These are phyloP conservation scores for Mycena maculata DNA, from an alignment of 768 basidiomycete genomes.

Conservation along the genomic window DNA sequence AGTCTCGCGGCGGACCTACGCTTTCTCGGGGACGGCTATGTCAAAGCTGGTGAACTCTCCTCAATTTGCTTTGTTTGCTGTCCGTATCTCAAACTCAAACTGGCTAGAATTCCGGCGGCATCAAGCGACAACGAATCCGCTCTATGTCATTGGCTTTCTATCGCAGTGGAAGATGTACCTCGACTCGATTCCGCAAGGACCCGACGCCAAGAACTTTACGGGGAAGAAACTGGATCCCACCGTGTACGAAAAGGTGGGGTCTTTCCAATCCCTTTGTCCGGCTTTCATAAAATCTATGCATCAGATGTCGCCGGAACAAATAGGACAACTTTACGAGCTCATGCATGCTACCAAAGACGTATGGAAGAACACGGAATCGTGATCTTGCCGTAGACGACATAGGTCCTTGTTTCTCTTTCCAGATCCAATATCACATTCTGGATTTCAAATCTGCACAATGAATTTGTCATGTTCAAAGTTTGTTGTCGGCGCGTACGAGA, in stretches of 20 bases:
- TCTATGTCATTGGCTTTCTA: constrained; percentile 94
- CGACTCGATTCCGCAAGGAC: constrained; percentile 69
- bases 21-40: constrained; percentile 85
- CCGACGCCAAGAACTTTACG: constrained; percentile 58
- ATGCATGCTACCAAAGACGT: constrained; percentile 92
- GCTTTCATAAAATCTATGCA: neutral
- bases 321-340: constrained; percentile 94
- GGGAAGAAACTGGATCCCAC: constrained; percentile 79
- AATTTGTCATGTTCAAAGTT: no score
- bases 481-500: no score
- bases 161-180: constrained; percentile 96
- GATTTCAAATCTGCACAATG: no score
- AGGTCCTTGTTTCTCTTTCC: no score
- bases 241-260: constrained; percentile 78
- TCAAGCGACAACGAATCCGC: constrained; percentile 80
- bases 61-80: neutral
- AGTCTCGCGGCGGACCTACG: constrained; percentile 82
- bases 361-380: constrained; percentile 66
- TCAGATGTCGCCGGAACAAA: constrained; percentile 90
- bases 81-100: neutral
- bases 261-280: neutral
- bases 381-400: neutral
- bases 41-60: constrained; percentile 73
- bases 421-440: no score
- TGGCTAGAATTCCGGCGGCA: constrained; percentile 89